Conservation (phyloP, 768 basidiomycete species). For the Dentipellis fragilis region DNA sequence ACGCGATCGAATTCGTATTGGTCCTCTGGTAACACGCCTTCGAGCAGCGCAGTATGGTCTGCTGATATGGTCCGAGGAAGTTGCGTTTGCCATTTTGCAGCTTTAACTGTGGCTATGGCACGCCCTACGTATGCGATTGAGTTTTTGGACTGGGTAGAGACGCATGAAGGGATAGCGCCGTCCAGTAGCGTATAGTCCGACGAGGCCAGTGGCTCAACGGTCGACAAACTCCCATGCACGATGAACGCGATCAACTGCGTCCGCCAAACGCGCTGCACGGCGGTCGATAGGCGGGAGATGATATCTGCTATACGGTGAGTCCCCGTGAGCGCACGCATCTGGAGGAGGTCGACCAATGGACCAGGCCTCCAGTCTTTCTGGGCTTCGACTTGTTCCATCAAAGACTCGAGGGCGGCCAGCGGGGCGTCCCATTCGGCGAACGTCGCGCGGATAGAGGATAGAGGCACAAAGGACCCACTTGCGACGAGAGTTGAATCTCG, state of each 20-base stretch:
- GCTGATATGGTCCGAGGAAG: slow-evolving; percentile 58
- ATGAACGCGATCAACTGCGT: slow-evolving; percentile 76
- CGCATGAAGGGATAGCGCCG: slow-evolving; percentile 65
- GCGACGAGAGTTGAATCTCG: slow-evolving; percentile 72
- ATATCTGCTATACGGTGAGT: slow-evolving; percentile 68
- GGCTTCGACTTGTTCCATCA: slow-evolving; percentile 54
- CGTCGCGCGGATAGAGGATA: slow-evolving; percentile 73
- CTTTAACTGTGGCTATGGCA: slow-evolving; percentile 75
- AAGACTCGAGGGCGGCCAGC: slow-evolving; percentile 54
- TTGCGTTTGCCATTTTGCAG: slow-evolving; percentile 70
- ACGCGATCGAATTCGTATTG: slow-evolving; percentile 67
- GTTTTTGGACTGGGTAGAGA: slow-evolving; percentile 61
- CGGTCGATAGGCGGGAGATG: slow-evolving; percentile 55
- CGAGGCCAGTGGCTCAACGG: slow-evolving; percentile 56
- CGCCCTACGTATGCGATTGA: slow-evolving; percentile 84
- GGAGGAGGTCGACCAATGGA: slow-evolving; percentile 68
- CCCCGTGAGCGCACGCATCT: slow-evolving; percentile 65
- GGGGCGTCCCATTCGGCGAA: slow-evolving; percentile 89
- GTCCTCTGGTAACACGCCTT: slow-evolving; percentile 63
- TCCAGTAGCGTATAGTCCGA: slow-evolving; percentile 48
- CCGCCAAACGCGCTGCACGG: slow-evolving; percentile 78
- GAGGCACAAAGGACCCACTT: slow-evolving; percentile 74
- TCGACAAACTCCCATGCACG: slow-evolving; percentile 61
- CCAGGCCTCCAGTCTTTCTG: slow-evolving; percentile 59
- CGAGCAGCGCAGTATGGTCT: slow-evolving; percentile 56